These are phyloP conservation scores for Heritiera littoralis DNA, from an alignment of 345 rosid species.

Conservation along the genomic window DNA sequence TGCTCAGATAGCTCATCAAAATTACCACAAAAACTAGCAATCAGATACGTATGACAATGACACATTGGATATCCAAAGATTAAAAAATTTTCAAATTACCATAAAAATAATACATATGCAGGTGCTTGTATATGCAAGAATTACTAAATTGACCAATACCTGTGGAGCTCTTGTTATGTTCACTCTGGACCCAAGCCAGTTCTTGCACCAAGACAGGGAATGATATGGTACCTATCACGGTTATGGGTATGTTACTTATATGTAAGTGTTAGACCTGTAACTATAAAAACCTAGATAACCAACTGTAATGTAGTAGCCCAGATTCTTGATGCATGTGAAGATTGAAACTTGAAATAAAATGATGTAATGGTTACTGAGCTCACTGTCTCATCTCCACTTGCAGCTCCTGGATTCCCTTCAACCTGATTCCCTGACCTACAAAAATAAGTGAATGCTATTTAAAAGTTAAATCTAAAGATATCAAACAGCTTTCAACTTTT, in stretches of 20 bases:
- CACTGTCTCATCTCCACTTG: slow-evolving; percentile 98
- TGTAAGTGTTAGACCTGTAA: slow-evolving; percentile 12
- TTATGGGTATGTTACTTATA: slow-evolving; percentile 11
- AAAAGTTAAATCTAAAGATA: background rate
- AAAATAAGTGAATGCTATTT: slow-evolving; percentile 24
- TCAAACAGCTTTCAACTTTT: background rate
- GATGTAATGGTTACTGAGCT: slow-evolving; percentile 30
- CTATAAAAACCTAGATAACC: slow-evolving; percentile 5
- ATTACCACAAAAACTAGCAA: background rate
- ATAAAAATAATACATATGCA: background rate
- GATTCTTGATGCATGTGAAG: slow-evolving; percentile 3
- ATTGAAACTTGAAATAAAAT: slow-evolving; percentile 18
- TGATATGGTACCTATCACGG: slow-evolving; percentile 75
- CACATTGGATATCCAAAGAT: background rate
- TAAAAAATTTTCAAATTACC: background rate
- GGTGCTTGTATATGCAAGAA: background rate
- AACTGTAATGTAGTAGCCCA: background rate
- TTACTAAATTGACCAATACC: slow-evolving; percentile 40
- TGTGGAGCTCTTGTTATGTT: slow-evolving; percentile 93
- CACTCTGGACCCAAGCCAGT: slow-evolving; percentile 88
- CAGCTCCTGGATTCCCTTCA: slow-evolving; percentile 86
- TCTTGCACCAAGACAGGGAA: slow-evolving; percentile 96
- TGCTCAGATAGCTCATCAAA: background rate
- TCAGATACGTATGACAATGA: background rate
- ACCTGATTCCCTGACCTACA: slow-evolving; percentile 86